Evolutionary conservation across 441 rosid species (phyloP), one percentile per base, ranked within the genome.

Genomic region (Hura crepitans): DNA sequence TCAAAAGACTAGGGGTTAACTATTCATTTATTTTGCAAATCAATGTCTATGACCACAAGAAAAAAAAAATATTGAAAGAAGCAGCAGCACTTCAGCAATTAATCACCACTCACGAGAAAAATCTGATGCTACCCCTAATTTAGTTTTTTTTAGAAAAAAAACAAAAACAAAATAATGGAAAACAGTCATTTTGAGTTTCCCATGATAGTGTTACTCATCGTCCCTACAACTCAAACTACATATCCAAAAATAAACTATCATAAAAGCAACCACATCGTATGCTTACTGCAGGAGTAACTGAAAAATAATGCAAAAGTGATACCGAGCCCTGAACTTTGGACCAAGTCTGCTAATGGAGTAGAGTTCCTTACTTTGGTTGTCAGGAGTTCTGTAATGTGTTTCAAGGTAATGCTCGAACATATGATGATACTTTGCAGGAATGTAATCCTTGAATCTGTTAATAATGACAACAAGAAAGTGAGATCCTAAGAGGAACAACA

Each of bases 391-490:
- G 70, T 61, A 75, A 31, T 79, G 80, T 66, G 73, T 80, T 79
- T 74, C 78, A 23, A 87, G 78, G 81, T 87, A 88, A 69, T 86
- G 82, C 82, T 94, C 97, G 37, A 90, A 94, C 50, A 84, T 80
- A 71, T 83, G 69, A 50, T 67, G 96, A 77, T 84, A 79, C 79
- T 85, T 94, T 23, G 74, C 74, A 20, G 98, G 98, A 75, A 94
- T 88, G 66, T 73, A 90, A 78, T 87, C 96, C 77, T 80, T 91
- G 87, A 94, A 91, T 72, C 97, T 88, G 92, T 80, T 28, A 68
- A 69, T 35, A 73, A 39, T 17, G 72, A 71, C 51, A 70, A 62
- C 31, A 66, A 31, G 12, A 31, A 53, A 12, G 31, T 68, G 30
- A 72, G 72, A 64, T 70, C 27, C 66, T 22, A 53, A 57, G 17